Conservation (phyloP, 192 early-diverging fungal species). For the Backusella macrospora region DNA sequence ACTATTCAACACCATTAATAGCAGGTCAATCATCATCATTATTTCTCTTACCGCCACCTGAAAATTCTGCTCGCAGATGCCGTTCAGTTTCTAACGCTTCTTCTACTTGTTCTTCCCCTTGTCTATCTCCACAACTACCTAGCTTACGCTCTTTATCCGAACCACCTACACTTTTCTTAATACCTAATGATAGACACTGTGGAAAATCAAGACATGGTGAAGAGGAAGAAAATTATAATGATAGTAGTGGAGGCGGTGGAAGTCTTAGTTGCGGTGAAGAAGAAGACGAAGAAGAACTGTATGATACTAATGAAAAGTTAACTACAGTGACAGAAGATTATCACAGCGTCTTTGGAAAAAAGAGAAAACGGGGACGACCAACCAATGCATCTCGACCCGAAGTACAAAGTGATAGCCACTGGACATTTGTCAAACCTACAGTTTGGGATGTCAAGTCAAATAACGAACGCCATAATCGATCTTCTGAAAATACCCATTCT, state of each 20-base stretch:
- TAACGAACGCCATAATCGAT: neutral
- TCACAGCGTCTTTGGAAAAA: conserved; percentile 15
- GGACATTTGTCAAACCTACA: conserved; percentile 32
- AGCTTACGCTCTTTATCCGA: conserved; percentile 16
- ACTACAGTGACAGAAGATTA: neutral
- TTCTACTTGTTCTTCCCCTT: neutral
- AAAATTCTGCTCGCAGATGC: conserved; percentile 9
- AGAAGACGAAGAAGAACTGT: neutral
- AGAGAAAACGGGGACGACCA: conserved; percentile 29
- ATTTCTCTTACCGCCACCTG: conserved; percentile 10
- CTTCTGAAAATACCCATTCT: neutral
- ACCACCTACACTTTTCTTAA: conserved; percentile 15
- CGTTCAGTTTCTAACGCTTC: conserved; percentile 18
- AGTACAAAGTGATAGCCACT: conserved; percentile 24
- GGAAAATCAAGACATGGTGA: neutral
- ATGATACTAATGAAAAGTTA: neutral
- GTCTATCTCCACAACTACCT: neutral
- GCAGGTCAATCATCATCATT: neutral
- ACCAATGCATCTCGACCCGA: conserved; percentile 24
- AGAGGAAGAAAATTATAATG: neutral
- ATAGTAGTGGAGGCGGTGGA: neutral
- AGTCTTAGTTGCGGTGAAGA: neutral
- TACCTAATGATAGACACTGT: neutral
- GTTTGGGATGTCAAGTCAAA: conserved; percentile 35
- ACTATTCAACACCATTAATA: neutral